Evolutionary conservation across 495 filamentous ascomycete genomes (phyloP), one percentile per base, ranked within the genome.

Genomic region (Penicillium bovifimosum): DNA sequence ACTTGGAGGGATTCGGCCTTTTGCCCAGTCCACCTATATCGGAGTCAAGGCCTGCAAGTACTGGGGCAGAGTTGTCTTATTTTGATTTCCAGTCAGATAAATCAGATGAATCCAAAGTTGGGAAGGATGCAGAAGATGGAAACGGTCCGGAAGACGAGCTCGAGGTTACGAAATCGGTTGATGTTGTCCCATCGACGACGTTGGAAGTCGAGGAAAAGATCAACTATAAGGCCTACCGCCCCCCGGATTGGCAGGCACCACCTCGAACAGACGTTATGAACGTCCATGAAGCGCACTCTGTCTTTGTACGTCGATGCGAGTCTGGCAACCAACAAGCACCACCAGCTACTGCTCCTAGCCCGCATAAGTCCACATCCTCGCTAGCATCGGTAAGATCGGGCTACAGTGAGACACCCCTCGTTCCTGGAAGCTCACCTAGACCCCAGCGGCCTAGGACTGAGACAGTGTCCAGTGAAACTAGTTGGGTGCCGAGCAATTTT

Each of bases 1-100:
- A 61, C 50, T 50, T 74, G 53, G 62, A 70, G 31, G 64, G 63
- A 9, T 72, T 76, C 33, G 70, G 73, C 1, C 66, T 76, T 18
- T 58, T 74, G 3, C 73, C 71, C 8, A 74, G 73, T 53, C 71
- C 71, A 10, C 66, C 71, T 18, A 64, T 76, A 2, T 71, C 73
- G 40, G 73, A 76, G 17, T 68, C 64, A 16, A 54, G 62, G 4
- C 54, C 58, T 0, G 64, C 63, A 1, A 68, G 70, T 6, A 46
- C 58, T 0, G 68, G 61, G 2, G 59, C 65, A 7, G 60, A 67
- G 18, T 63, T 62, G 9, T 60, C 68, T 6, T 74, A 67, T 51
- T 74, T 72, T 44, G 62, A 65, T n/a, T 48, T 46, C 9, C 56
- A 60, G 27, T 41, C 39, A 0, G 16, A 36, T n/a, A 34, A 26